Conservation (phyloP, 2,329 filamentous ascomycete species). For the Tolypocladium cylindrosporum region DNA sequence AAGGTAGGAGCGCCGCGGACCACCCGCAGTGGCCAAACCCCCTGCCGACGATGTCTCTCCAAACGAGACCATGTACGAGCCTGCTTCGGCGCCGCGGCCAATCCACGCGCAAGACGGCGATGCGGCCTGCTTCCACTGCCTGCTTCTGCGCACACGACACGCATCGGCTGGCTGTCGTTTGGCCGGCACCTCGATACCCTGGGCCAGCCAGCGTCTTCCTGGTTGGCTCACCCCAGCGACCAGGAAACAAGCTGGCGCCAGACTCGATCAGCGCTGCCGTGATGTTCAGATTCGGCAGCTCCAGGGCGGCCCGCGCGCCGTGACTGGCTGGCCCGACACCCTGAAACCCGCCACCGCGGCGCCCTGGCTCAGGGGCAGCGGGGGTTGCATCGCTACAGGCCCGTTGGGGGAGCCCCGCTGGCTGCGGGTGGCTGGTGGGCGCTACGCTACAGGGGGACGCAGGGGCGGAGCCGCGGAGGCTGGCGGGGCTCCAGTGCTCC, state of each 20-base stretch:
- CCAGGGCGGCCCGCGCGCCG: background rate
- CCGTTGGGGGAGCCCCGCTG: background rate
- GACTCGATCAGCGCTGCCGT: background rate
- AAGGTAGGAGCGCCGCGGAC: too few species aligned
- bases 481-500: background rate
- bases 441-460: background rate
- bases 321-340: background rate
- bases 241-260: background rate
- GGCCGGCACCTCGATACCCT: background rate
- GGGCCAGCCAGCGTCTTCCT: background rate
- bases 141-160: too few species aligned
- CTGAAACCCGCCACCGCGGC: constrained; percentile 1
- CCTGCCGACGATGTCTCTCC: too few species aligned
- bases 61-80: background rate
- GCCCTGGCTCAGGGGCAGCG: background rate
- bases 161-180: background rate
- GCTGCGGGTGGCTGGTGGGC: background rate
- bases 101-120: background rate
- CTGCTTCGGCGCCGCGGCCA: background rate
- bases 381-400: background rate
- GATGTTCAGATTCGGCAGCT: background rate
- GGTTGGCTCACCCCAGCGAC: background rate
- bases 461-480: background rate
- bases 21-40: too few species aligned
- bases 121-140: background rate